Percentiles rank a stretch among this genome's conserved stretches.
Conservation (phyloP, 1,139 yeast species). For the Pichia sp. region DNA sequence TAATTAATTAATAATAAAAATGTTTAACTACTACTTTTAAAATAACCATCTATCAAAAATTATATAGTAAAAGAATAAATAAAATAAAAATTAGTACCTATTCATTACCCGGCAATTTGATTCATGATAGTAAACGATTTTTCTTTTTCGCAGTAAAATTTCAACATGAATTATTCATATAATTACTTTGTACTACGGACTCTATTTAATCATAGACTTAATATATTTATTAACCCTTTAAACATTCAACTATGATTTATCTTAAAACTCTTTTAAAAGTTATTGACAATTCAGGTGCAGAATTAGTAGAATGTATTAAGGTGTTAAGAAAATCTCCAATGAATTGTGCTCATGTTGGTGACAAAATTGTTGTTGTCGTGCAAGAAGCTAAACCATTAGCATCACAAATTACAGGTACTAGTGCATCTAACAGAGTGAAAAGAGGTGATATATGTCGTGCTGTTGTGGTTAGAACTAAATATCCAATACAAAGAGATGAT, state of each 20-base stretch:
- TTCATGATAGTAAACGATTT: not conserved
- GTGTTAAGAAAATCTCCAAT: conserved; percentile 84
- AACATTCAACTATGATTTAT: conserved; percentile 56
- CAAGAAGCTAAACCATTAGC: conserved; percentile 79
- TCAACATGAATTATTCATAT: not conserved
- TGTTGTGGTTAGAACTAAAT: conserved; percentile 87
- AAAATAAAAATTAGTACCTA: too few species aligned
- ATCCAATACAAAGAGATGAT: conserved; percentile 77
- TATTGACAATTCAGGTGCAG: conserved; percentile 90
- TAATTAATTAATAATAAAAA: too few species aligned
- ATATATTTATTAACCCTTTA: too few species aligned
- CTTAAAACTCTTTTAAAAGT: conserved; percentile 84
- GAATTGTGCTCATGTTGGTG: conserved; percentile 81
- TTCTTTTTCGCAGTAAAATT: not conserved
- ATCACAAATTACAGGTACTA: conserved; percentile 53
- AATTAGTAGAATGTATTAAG: conserved; percentile 91
- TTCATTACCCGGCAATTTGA: not conserved
- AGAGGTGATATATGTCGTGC: conserved; percentile 97
- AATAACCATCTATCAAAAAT: too few species aligned
- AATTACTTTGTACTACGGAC: too few species aligned
- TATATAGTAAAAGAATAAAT: too few species aligned
- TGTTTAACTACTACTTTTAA: too few species aligned
- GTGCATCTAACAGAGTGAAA: conserved; percentile 74
- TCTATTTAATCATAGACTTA: too few species aligned
- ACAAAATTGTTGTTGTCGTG: conserved; percentile 89